Evolutionary conservation across 306 rosid species (phyloP), one percentile per base, ranked within the genome.

Genomic region (Cyamopsis tetragonoloba): DNA sequence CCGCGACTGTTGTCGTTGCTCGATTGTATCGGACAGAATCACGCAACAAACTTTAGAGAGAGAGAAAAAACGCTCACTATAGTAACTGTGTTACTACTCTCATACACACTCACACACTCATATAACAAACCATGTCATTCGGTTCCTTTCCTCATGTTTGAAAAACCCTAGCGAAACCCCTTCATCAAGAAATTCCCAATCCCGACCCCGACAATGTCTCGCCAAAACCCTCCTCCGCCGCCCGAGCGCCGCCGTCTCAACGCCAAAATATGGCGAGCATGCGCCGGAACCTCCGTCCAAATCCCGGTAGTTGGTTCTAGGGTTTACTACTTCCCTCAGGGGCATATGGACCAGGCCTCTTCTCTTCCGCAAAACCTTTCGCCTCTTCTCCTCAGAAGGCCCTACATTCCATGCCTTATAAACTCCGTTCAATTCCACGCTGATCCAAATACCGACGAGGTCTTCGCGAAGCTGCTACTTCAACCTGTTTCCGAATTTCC

Each of bases 281-380:
- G 86, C 38, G 91, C 91, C 34, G 96, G 97, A 0, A 10, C 31
- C 35, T 49, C 81, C 4, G 84, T 77, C 0, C 67, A 81, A 20
- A 81, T 77, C 44, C 97, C 88, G 3, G n/a, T 72, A 0, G 39
- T 84, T 3, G 23, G 80, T 63, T 91, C 96, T 69, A 80, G 81
- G 82, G 97, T 91, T 65, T 88, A 91, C 61, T 91, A 91, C 81
- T 91, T 91, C 62, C 86, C 91, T 0, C 91, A 88, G 44, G 96
- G 96, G 0, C 96, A 91, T 31, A 30, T 88, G 4, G 91, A 91
- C 62, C 92, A 86, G 15, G 75, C 86, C 3, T 49, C 75, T 1
- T 44, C 86, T 0, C n/a, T 22, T 24, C 96, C 88, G 0, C 26
- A 39, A 0, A 38, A 11, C 1, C 83, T 84, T 10, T 77, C 96